Conservation (phyloP, 164 flowering plant genomes). For the Dillenia suffruticosa region DNA sequence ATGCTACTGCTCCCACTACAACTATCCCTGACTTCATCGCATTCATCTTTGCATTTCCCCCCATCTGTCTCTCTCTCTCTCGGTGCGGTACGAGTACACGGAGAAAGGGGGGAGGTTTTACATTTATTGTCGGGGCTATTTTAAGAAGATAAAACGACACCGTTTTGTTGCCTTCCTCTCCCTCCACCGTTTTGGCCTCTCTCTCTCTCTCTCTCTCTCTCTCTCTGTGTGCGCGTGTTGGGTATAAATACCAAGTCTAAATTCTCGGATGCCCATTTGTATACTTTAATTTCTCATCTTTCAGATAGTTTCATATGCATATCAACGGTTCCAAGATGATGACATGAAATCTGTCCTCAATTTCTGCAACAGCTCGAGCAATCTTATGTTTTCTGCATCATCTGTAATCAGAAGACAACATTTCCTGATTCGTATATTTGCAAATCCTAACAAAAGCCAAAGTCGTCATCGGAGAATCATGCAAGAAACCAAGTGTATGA, state of each 20-base stretch:
- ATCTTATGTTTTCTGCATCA: slow-evolving; percentile 28
- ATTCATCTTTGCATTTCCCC: slow-evolving; percentile 26
- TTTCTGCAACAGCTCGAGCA: slow-evolving; percentile 13
- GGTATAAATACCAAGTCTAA: no score
- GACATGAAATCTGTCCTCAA: slow-evolving; percentile 26
- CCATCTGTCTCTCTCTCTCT: slow-evolving; percentile 14
- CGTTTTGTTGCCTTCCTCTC: no score
- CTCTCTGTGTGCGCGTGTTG: no score
- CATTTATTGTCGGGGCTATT: no score
- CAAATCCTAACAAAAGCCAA: slow-evolving; percentile 14
- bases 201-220: no score
- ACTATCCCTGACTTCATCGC: slow-evolving; percentile 43
- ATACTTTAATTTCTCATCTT: no score
- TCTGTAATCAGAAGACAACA: slow-evolving; percentile 61
- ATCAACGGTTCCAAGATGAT: background rate
- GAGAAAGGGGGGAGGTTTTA: no score
- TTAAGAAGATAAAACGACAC: no score
- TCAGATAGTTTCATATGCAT: no score
- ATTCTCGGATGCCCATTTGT: no score
- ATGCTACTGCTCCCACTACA: slow-evolving; percentile 46
- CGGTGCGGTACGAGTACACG: no score
- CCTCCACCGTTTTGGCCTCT: no score
- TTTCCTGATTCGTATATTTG: slow-evolving; percentile 46
- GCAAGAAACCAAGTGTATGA: slow-evolving; percentile 13
- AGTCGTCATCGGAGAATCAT: slow-evolving; percentile 11